Evolutionary conservation across 495 filamentous ascomycete species (phyloP).

Genomic region (Massariosphaeria phaeospora): DNA sequence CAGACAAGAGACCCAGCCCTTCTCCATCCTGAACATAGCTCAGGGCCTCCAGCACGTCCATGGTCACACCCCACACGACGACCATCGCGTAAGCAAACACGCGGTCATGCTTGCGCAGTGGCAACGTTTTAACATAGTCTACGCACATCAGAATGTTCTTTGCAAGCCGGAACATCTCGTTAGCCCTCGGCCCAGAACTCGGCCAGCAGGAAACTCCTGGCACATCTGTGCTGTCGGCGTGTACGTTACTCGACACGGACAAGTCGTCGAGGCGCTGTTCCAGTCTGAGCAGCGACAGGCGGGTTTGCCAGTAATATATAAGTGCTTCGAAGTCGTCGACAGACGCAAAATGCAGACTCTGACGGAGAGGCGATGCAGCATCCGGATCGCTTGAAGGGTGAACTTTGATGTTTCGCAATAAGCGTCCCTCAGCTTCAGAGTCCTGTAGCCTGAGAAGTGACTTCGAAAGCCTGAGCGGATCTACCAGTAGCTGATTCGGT

Average conservation of each 20-base stretch:
- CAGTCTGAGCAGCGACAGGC: slow-evolving; percentile 8
- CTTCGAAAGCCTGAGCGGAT: slow-evolving; percentile 7
- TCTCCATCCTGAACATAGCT: slow-evolving; percentile 2
- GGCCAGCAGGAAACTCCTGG: background rate
- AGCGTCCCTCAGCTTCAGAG: slow-evolving; percentile 4
- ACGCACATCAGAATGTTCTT: slow-evolving; percentile 7
- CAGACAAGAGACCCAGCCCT: background rate
- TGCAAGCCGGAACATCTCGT: slow-evolving; percentile 5
- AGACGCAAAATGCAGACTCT: slow-evolving; percentile 11
- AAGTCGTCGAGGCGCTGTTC: slow-evolving; percentile 4
- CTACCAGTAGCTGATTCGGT: slow-evolving; percentile 4
- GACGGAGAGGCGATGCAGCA: background rate
- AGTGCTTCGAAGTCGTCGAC: slow-evolving; percentile 10
- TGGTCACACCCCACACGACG: slow-evolving; percentile 2
- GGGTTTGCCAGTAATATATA: slow-evolving; percentile 5
- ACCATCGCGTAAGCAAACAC: slow-evolving; percentile 7
- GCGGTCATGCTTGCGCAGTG: slow-evolving; percentile 6
- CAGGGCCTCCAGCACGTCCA: background rate
- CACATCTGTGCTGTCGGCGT: background rate
- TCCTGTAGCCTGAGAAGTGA: slow-evolving; percentile 8
- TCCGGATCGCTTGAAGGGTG: slow-evolving; percentile 3
- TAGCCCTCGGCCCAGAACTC: slow-evolving; percentile 2
- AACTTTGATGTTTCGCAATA: slow-evolving; percentile 8
- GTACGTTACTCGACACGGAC: slow-evolving; percentile 9
- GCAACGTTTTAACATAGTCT: slow-evolving; percentile 4